Conservation (phyloP, 768 basidiomycete genomes). For the Trametes maxima region DNA sequence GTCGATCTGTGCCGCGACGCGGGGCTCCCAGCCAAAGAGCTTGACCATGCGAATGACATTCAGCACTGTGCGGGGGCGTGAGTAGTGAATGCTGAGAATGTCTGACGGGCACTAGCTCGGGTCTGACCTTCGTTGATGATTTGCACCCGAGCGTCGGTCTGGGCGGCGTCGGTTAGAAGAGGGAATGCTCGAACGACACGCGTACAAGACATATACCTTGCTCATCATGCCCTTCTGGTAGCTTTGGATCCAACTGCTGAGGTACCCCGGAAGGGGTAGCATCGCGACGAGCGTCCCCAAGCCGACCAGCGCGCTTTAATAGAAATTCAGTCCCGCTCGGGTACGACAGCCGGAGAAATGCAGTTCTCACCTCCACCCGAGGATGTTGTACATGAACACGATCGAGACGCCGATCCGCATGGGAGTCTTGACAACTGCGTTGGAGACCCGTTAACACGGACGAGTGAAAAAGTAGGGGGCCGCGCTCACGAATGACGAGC, state of each 20-base stretch:
- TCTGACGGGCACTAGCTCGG: neutral
- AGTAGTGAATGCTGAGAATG: too few relatives aligned
- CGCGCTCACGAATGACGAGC: conserved; percentile 35
- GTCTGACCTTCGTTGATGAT: conserved; percentile 43
- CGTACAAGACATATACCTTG: conserved; percentile 30
- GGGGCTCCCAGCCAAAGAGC: conserved; percentile 47
- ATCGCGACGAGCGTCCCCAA: conserved; percentile 42
- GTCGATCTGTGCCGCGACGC: conserved; percentile 53
- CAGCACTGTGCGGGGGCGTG: conserved; percentile 34
- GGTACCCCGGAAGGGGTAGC: conserved; percentile 45
- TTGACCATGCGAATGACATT: conserved; percentile 51
- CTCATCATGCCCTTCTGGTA: conserved; percentile 45
- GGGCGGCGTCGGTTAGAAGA: neutral
- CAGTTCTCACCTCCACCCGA: conserved; percentile 48
- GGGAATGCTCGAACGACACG: too few relatives aligned
- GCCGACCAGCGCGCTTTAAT: conserved; percentile 42
- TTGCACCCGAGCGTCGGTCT: conserved; percentile 52
- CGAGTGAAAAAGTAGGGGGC: conserved; percentile 34
- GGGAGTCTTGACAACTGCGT: neutral
- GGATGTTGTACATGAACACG: conserved; percentile 45
- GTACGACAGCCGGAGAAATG: neutral
- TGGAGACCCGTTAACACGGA: too few relatives aligned
- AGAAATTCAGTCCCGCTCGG: neutral
- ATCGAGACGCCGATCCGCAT: conserved; percentile 19
- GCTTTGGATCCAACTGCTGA: conserved; percentile 39